A percentile compares a stretch with the other conserved stretches of the same genome.
These are phyloP conservation scores for Xerocomus potaroensis DNA, from an alignment of 768 basidiomycete species.

Conservation along the genomic window DNA sequence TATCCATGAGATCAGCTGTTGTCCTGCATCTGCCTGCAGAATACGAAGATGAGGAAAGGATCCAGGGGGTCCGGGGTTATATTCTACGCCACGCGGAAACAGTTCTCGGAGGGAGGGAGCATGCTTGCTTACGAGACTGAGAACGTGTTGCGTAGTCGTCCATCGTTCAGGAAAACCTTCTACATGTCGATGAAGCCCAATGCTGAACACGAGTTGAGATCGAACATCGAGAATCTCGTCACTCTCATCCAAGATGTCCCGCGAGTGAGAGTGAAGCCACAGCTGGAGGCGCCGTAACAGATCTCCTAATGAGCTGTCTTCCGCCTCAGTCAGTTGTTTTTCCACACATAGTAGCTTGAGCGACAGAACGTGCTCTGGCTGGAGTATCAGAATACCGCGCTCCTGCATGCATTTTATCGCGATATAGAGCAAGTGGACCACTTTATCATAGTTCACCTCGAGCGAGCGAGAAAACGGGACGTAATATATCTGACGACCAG, in stretches of 20 bases:
- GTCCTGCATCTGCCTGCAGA: constrained; percentile 3
- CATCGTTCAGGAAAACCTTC: constrained; percentile 43
- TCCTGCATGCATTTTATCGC: constrained; percentile 33
- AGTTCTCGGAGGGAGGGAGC: neutral
- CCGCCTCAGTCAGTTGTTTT: constrained; percentile 9
- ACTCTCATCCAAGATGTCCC: no score
- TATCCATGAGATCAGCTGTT: constrained; percentile 4
- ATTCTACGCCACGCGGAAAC: constrained; percentile 7
- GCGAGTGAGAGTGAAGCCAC: constrained; percentile 16
- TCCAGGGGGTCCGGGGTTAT: neutral
- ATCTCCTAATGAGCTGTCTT: neutral
- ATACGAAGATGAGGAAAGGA: constrained; percentile 11
- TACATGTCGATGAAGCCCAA: constrained; percentile 34
- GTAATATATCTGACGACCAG: constrained; percentile 41
- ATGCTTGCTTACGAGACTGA: constrained; percentile 26
- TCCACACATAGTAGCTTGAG: constrained; percentile 43
- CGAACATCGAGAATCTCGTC: constrained; percentile 40
- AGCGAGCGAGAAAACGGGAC: constrained; percentile 41
- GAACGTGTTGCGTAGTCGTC: constrained; percentile 36
- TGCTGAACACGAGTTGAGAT: constrained; percentile 47
- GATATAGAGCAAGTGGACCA: constrained; percentile 22
- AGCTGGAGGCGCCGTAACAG: constrained; percentile 21
- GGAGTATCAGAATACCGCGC: constrained; percentile 40
- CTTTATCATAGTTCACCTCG: neutral
- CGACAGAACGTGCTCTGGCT: constrained; percentile 52